These are phyloP conservation scores for Yamadazyma takamatsuzukensis DNA, from an alignment of 805 yeast genomes.

Conservation along the genomic window DNA sequence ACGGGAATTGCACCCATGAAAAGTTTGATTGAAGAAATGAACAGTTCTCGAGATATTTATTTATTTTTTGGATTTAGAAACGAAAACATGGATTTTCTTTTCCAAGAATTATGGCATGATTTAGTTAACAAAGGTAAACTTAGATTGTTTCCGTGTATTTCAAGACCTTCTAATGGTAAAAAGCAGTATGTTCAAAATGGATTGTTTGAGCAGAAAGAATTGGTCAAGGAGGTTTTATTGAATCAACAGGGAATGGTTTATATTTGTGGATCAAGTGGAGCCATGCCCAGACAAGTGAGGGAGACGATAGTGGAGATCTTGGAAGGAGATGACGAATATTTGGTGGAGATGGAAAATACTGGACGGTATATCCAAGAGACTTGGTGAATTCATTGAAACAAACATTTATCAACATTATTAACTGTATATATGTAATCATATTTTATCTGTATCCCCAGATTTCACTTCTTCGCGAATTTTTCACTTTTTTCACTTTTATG, in stretches of 20 bases:
- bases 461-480: too few species aligned
- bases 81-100: slow-evolving; percentile 64
- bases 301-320: slow-evolving; percentile 69
- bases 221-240: slow-evolving; percentile 51
- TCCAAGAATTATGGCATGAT: slow-evolving; percentile 49
- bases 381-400: slow-evolving; percentile 48
- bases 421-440: too few species aligned
- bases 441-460: too few species aligned
- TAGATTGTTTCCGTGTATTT: slow-evolving; percentile 38
- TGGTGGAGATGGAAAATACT: slow-evolving; percentile 56
- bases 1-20: slow-evolving; percentile 96
- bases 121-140: slow-evolving; percentile 32
- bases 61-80: slow-evolving; percentile 77
- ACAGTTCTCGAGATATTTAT: slow-evolving; percentile 29
- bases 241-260: slow-evolving; percentile 60
- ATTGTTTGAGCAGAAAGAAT: slow-evolving; percentile 47
- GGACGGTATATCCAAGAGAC: slow-evolving; percentile 83
- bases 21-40: slow-evolving; percentile 50
- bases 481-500: too few species aligned
- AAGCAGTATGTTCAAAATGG: slow-evolving; percentile 72
- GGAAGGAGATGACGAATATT: slow-evolving; percentile 46
- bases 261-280: slow-evolving; percentile 91
- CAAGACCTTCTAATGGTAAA: slow-evolving; percentile 42
- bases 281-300: slow-evolving; percentile 87
- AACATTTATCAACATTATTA: too few species aligned